Conservation (phyloP, 192 early-diverging fungal species). For the Mortierella hygrophila region DNA sequence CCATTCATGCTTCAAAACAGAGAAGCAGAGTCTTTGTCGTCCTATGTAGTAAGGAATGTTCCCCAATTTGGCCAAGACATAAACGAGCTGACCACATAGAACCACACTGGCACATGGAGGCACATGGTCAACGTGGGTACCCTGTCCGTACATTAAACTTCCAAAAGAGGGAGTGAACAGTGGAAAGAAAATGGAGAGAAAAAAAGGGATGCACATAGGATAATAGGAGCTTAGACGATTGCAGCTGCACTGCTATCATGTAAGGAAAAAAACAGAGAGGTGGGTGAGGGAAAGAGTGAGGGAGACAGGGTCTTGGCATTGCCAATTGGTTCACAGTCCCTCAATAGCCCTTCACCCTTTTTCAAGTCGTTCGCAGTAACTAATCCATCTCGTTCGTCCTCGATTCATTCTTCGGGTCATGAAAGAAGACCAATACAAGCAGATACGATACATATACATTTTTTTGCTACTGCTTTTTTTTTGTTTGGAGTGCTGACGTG, state of each 20-base stretch:
- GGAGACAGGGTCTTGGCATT: background rate
- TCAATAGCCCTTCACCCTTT: background rate
- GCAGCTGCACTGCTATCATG: no score
- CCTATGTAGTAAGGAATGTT: no score
- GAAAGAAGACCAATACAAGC: no score
- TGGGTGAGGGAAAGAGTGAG: background rate
- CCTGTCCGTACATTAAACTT: background rate
- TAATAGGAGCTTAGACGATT: no score
- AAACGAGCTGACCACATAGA: background rate
- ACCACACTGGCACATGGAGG: background rate
- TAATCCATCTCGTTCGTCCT: background rate
- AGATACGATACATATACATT: background rate
- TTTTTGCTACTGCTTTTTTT: background rate
- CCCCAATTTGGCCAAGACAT: no score
- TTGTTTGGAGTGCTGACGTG: background rate
- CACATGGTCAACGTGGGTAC: background rate
- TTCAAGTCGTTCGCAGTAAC: background rate
- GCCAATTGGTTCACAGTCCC: background rate
- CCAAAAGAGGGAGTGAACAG: background rate
- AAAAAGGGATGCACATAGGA: background rate
- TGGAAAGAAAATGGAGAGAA: background rate
- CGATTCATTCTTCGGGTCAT: background rate
- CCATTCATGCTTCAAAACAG: no score
- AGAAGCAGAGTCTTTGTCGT: no score
- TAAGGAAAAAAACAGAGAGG: background rate